Percentiles rank a stretch among this genome's conserved stretches.
Evolutionary conservation across 495 filamentous ascomycete genomes (phyloP).

Genomic region (Amniculicola lignicola): DNA sequence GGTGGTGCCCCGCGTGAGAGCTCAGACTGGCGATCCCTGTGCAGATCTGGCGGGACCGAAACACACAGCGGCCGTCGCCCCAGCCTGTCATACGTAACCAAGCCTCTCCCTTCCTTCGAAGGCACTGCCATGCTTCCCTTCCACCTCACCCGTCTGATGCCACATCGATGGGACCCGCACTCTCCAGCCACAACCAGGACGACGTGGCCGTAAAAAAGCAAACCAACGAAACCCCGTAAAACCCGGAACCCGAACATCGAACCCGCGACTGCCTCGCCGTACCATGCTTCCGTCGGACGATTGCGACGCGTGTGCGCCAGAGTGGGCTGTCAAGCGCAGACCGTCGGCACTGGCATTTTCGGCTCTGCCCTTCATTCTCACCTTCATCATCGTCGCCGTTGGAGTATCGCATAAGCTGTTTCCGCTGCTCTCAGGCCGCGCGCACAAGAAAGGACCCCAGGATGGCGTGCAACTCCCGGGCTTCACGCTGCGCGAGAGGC

Average conservation of each 20-base stretch:
- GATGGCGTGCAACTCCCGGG: slow-evolving; percentile 49
- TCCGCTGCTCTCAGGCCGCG: slow-evolving; percentile 57
- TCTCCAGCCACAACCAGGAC: slow-evolving; percentile 3
- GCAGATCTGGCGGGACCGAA: slow-evolving; percentile 6
- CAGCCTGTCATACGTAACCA: neutral
- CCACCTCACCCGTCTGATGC: neutral
- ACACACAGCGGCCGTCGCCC: too few species aligned
- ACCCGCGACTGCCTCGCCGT: too few species aligned
- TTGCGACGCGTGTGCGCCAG: slow-evolving; percentile 46
- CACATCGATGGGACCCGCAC: slow-evolving; percentile 14
- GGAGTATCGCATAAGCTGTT: slow-evolving; percentile 61
- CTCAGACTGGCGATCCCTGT: too few species aligned
- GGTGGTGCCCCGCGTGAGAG: neutral
- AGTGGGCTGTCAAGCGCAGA: slow-evolving; percentile 32
- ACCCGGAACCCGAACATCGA: neutral
- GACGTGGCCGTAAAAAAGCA: slow-evolving; percentile 2
- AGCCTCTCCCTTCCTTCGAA: neutral
- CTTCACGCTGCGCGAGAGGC: slow-evolving; percentile 37
- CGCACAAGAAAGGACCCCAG: slow-evolving; percentile 47
- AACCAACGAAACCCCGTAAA: neutral
- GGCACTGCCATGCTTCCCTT: slow-evolving; percentile 11
- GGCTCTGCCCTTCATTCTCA: slow-evolving; percentile 58
- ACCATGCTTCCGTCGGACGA: slow-evolving; percentile 43
- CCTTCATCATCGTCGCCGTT: slow-evolving; percentile 56
- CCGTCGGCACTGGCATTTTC: slow-evolving; percentile 45